phyloP scores from a whole-genome alignment of 2,329 filamentous ascomycete species.

The Xylaria polymorpha region DNA sequence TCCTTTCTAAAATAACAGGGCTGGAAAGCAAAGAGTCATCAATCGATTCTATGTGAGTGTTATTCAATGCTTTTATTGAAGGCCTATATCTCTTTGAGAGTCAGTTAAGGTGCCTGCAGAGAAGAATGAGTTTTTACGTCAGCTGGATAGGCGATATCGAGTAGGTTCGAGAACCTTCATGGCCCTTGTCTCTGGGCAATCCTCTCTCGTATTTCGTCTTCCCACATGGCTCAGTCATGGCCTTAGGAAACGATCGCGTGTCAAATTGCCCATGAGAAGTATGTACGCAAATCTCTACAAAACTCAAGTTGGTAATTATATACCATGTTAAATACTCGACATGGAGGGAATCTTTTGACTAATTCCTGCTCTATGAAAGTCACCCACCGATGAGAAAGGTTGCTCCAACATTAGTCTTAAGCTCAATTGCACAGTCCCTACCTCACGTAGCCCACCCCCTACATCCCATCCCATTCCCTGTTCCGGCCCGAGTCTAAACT shows the following conservation, averaged over 20 bases:
- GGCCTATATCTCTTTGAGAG: not conserved
- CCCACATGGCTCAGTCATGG: not conserved
- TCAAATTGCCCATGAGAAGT: not conserved
- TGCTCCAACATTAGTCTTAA: no score
- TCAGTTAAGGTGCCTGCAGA: not conserved
- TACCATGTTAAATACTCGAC: no score
- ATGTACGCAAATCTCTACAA: no score
- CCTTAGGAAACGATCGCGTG: not conserved
- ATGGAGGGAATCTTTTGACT: no score
- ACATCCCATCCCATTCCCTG: no score
- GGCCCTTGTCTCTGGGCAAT: not conserved
- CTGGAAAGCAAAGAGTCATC: not conserved
- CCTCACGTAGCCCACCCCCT: no score
- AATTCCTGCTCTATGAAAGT: no score
- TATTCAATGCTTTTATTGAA: not conserved
- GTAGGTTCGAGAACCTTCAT: not conserved
- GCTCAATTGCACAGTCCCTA: no score
- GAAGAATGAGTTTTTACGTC: not conserved
- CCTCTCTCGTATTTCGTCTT: not conserved
- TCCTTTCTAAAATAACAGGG: not conserved
- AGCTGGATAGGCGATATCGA: not conserved
- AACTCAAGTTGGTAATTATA: no score
- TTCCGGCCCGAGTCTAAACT: no score
- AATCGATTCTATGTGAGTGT: not conserved
- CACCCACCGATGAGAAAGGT: no score